A percentile compares a stretch with the other conserved stretches of the same genome.
These are phyloP conservation scores for Sporothrix schenckii DNA, from an alignment of 2,329 filamentous ascomycete species.

Conservation along the genomic window DNA sequence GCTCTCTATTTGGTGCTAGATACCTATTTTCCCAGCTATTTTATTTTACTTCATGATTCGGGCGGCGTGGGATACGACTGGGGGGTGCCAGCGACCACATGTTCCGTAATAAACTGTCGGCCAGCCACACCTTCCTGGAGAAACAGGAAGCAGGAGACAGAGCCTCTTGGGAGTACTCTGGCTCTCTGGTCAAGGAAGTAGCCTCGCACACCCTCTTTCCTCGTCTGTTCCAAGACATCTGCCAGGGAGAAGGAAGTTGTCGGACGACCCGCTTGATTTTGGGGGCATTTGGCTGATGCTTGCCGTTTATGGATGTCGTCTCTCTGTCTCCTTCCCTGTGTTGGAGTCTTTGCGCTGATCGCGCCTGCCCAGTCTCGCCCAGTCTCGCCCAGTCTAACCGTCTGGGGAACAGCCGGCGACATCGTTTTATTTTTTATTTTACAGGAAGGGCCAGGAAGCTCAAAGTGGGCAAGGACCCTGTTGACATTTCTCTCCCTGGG, in stretches of 20 bases:
- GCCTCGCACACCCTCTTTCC: constrained; percentile 24
- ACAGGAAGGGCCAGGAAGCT: constrained; percentile 21
- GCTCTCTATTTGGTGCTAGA: constrained; percentile 6
- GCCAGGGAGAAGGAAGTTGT: constrained; percentile 6
- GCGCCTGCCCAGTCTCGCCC: constrained; percentile 14
- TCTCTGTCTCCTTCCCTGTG: constrained; percentile 12
- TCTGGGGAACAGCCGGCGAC: constrained; percentile 23
- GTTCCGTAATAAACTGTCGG: constrained; percentile 11
- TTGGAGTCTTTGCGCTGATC: constrained; percentile 24
- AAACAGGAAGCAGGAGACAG: too few relatives aligned
- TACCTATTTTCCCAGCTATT: not conserved
- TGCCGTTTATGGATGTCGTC: constrained; percentile 4
- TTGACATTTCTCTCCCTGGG: constrained; percentile 6
- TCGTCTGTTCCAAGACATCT: constrained; percentile 13
- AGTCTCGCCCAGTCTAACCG: constrained; percentile 24
- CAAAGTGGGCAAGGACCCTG: not conserved
- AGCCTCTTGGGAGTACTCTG: not conserved
- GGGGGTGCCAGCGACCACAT: not conserved
- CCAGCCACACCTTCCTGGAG: not conserved
- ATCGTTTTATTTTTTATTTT: not conserved
- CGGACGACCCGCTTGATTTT: constrained; percentile 14
- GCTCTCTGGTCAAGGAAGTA: constrained; percentile 1
- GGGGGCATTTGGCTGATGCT: constrained; percentile 10
- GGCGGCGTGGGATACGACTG: not conserved
- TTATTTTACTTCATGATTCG: constrained; percentile 1